Evolutionary conservation across 2,329 filamentous ascomycete genomes (phyloP).

Genomic region (Paecilomyces variotii): DNA sequence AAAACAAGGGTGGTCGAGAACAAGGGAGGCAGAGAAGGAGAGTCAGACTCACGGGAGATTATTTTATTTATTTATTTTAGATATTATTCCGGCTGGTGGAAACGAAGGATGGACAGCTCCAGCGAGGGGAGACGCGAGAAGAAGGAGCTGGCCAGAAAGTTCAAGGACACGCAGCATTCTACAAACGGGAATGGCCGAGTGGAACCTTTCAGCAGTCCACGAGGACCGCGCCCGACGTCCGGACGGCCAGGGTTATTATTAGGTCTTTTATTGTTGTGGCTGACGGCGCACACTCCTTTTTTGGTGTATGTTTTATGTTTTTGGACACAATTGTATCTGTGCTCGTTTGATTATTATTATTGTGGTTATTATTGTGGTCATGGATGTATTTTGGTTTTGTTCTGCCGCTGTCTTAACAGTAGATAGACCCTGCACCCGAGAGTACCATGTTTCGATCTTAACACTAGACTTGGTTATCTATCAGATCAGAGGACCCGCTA

Average conservation of each 20-base stretch:
- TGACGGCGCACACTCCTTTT: background rate
- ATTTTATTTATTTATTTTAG: background rate
- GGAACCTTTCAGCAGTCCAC: background rate
- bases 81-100: slow-evolving; percentile 1
- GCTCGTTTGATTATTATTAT: no score
- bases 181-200: background rate
- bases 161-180: slow-evolving; percentile 9
- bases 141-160: slow-evolving; percentile 14
- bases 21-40: slow-evolving; percentile 2
- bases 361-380: no score
- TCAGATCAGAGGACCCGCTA: no score
- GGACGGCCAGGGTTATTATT: background rate
- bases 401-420: no score
- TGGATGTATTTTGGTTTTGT: no score
- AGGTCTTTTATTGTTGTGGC: background rate
- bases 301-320: no score
- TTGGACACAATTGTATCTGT: no score
- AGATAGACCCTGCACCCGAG: no score
- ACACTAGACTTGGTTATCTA: no score
- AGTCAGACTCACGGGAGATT: background rate
- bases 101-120: slow-evolving; percentile 7
- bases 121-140: slow-evolving; percentile 2
- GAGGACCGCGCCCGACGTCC: background rate
- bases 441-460: no score
- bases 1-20: slow-evolving; percentile 16